Conservation (phyloP, 2,329 filamentous ascomycete genomes). For the Ophiostoma novo-ulmi region DNA sequence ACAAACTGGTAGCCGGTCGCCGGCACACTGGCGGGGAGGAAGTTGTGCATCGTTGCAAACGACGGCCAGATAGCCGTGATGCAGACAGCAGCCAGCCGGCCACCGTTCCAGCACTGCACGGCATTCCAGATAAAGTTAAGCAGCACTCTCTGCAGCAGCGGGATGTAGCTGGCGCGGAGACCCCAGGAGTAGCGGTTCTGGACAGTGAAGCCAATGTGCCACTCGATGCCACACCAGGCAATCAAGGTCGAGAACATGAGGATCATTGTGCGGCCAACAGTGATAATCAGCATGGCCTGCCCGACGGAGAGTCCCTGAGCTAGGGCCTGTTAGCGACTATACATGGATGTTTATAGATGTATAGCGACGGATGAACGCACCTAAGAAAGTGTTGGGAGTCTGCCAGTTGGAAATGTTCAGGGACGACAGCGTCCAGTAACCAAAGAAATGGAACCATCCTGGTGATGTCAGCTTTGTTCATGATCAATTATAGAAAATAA, state of each 20-base stretch:
- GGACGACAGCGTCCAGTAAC: slow-evolving; percentile 23
- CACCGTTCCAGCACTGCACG: slow-evolving; percentile 41
- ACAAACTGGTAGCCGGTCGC: slow-evolving; percentile 36
- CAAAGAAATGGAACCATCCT: slow-evolving; percentile 27
- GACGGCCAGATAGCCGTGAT: slow-evolving; percentile 31
- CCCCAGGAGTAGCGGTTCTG: slow-evolving; percentile 49
- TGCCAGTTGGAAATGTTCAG: slow-evolving; percentile 26
- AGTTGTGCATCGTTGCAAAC: slow-evolving; percentile 30
- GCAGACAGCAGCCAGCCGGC: slow-evolving; percentile 37
- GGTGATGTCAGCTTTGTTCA: neutral
- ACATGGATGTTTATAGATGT: neutral
- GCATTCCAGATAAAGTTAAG: slow-evolving; percentile 49
- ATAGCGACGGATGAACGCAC: slow-evolving; percentile 35
- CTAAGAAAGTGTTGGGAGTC: slow-evolving; percentile 23
- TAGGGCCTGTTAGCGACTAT: neutral
- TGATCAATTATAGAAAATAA: too few relatives aligned
- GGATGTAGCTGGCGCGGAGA: slow-evolving; percentile 45
- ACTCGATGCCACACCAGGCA: slow-evolving; percentile 44
- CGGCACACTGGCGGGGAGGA: slow-evolving; percentile 28
- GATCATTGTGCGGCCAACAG: slow-evolving; percentile 41
- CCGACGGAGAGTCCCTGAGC: neutral
- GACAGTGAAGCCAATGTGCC: slow-evolving; percentile 48
- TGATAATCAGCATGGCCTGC: slow-evolving; percentile 45
- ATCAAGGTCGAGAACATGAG: slow-evolving; percentile 41
- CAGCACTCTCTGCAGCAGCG: slow-evolving; percentile 43